Evolutionary conservation across 768 basidiomycete species (phyloP), one percentile per base, ranked within the genome.

Genomic region (Trametes maxima): DNA sequence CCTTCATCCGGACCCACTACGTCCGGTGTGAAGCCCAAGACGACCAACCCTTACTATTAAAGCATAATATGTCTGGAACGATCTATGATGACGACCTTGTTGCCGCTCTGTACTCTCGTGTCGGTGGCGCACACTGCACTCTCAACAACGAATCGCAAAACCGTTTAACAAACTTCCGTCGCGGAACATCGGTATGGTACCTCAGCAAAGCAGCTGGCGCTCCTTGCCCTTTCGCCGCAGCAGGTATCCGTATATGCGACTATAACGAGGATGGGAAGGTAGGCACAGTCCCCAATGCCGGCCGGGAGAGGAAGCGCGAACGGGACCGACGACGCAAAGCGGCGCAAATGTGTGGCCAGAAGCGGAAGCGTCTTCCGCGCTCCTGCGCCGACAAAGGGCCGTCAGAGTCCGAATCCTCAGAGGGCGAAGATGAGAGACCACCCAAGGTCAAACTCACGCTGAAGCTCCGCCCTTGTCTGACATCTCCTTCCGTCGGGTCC

Each of bases 161-260:
- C 56, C 78, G 87, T 36, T 64, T 80, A 40, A 91, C 90, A 19
- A 90, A 89, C 72, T 92, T 90, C 69, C 80, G 90, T 58, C 82
- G 86, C 37, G 90, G 90, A 33, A 92, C 90, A 45, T 83, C 84
- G 68, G 89, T 92, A 16, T 92, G 89, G 89, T 92, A 91, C 72
- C 79, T 92, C 60, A 86, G 85, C 70, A 82, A 84, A 65, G 88
- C 87, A 17, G 85, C 89, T 10, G 90, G 90, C 51, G 82, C 85
- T 6, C 84, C 86, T 0, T 92, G 90, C 73, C 90, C 90, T 5
- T 92, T 92, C 70, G 76, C 86, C 5, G 79, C 85, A 59, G 86
- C 82, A 1, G 88, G 89, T n/a, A 87, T 92, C 51, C 79, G 85
- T 39, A 80, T 90, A 3, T 87, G 82, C 70, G 85, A 90, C 46